Base-by-base conservation (phyloP, 352 stramenopile genomes). In the Salisapilia sapeloensis region DNA sequence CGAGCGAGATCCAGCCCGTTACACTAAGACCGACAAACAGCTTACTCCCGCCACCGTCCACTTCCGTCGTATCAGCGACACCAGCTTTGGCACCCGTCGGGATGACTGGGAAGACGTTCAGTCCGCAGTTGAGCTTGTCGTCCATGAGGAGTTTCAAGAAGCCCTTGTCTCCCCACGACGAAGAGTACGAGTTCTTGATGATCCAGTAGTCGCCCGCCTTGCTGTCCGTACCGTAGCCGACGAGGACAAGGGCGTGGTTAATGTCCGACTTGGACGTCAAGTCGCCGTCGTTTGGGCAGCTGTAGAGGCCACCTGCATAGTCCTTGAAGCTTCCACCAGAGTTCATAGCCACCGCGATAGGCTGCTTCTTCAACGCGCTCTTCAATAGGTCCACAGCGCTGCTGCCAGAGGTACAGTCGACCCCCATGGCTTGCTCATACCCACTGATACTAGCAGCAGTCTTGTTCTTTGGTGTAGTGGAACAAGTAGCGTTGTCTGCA, bases 171-270 rank as follows among this genome's bases (percentile, higher is more conserved):
- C 70, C 70, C 70, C 70, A 85, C 6, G 50, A 62, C 29, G 49
- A 61, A 12, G 63, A 65, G 46, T 85, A 85, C 24, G 70, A 85
- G 40, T 85, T 85, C 35, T 85, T 85, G 11, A 85, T 31, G 22
- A 85, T 80, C 70, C 70, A 85, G 42, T 83, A 85, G 42, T 83
- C 66, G 2, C 70, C 66, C 1, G 48, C 45, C 1, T 43, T 53
- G 2, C 45, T 26, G 23, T 80, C 64, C 9, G 53, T 78, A 38
- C 60, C 70, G 37, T 86, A 86, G 18, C 70, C 70, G 1, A 86
- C 70, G 12, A 86, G 60, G 26, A 86, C 8, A 17, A 86, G 42
- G 7, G 70, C 70, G 38, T 86, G 66, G 40, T 86, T 81, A 33
- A 86, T 56, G 19, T 80, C 49, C 32, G 75, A 50, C 35, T 79